A percentile compares a stretch with the other conserved stretches of the same genome.
Conservation (phyloP, 176 grass and related monocot genomes). For the Cocos nucifera region DNA sequence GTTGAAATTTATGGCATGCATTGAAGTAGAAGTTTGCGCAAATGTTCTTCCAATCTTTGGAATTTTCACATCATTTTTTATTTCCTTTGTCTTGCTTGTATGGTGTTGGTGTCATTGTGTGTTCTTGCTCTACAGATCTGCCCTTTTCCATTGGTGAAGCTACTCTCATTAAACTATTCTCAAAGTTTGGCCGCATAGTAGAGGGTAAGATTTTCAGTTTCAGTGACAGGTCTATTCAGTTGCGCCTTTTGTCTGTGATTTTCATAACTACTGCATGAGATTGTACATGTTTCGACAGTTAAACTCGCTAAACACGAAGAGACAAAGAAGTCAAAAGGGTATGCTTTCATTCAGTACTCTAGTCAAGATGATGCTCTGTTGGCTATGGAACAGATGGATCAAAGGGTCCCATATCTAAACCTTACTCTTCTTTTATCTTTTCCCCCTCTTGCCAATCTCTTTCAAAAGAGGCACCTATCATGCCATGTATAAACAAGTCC, state of each 20-base stretch:
- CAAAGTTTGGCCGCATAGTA: constrained; percentile 18
- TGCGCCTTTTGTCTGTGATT: no score
- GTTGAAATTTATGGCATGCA: no score
- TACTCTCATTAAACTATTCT: constrained; percentile 23
- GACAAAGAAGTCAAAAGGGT: constrained; percentile 9
- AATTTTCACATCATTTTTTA: no score
- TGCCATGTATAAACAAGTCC: background rate
- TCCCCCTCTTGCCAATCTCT: no score
- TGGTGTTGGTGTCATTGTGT: background rate
- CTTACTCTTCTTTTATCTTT: background rate
- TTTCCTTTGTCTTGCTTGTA: no score
- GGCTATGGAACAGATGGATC: constrained; percentile 21
- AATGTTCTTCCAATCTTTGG: no score
- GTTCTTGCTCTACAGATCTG: constrained; percentile 8
- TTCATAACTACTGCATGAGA: background rate
- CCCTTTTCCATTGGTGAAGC: constrained; percentile 17
- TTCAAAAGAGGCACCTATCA: background rate
- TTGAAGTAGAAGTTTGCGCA: no score
- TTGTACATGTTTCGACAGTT: constrained; percentile 8
- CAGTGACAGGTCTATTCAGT: no score
- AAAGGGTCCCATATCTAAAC: background rate
- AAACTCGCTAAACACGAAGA: constrained; percentile 12
- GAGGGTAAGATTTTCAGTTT: constrained; percentile 7
- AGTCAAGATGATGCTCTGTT: constrained; percentile 13
- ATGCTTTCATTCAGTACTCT: constrained; percentile 21